Evolutionary conservation across 495 filamentous ascomycete species (phyloP).

Genomic region (Rhypophila decipiens): DNA sequence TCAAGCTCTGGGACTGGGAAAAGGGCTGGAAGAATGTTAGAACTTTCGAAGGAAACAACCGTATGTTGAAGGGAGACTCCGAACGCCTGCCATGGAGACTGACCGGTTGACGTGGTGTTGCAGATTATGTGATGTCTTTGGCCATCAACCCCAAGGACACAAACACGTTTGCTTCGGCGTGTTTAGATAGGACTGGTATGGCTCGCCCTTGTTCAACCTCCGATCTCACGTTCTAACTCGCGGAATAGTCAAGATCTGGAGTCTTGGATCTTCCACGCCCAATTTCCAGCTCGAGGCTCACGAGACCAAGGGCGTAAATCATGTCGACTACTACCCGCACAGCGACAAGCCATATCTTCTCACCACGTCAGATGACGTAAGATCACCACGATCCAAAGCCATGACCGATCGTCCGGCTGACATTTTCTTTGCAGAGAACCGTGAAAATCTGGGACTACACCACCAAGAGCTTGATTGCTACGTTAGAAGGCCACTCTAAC

Average conservation of each 20-base stretch:
- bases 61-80: constrained; percentile 13
- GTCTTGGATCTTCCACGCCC: constrained; percentile 77
- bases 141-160: constrained; percentile 99
- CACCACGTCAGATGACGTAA: constrained; percentile 82
- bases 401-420: background rate
- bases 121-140: constrained; percentile 78
- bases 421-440: constrained; percentile 44
- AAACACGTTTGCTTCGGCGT: constrained; percentile 94
- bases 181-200: constrained; percentile 92
- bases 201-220: constrained; percentile 10
- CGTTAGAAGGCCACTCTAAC: constrained; percentile 92
- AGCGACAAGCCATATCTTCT: constrained; percentile 96
- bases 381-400: background rate
- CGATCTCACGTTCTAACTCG: constrained; percentile 1
- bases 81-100: background rate
- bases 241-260: constrained; percentile 85
- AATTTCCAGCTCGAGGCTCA: constrained; percentile 97
- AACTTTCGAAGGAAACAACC: constrained; percentile 96
- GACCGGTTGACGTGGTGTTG: constrained; percentile 8
- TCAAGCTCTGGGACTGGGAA: constrained; percentile 99
- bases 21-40: constrained; percentile 97
- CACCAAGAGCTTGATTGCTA: constrained; percentile 93
- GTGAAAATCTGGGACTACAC: constrained; percentile 99
- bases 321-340: constrained; percentile 95
- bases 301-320: constrained; percentile 96